Evolutionary conservation across 495 filamentous ascomycete genomes (phyloP), one percentile per base, ranked within the genome.

Genomic region (Lophiotrema nucula): DNA sequence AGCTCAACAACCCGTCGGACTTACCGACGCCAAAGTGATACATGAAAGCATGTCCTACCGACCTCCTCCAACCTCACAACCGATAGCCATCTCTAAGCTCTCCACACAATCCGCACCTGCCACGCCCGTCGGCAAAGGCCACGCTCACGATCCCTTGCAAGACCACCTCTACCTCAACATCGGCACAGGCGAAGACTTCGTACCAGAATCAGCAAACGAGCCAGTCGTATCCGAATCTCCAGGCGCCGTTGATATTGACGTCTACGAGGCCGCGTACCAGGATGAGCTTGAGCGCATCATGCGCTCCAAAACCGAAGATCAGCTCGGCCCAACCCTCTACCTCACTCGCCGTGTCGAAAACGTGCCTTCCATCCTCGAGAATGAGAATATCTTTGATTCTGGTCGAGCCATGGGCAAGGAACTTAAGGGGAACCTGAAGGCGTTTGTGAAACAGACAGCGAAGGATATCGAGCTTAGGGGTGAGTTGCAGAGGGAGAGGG

Each of bases 191-290:
- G 74, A 74, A 11, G 69, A 74, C 6, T 70, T 79, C 33, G 28
- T 12, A 4, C n/a, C 52, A 23, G 25, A 43, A 5, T 16, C 66
- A 3, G 54, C 79, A n/a, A 47, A 44, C 28, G 15, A 23, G 3
- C 24, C 46, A 25, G 45, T 86, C 16, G 84, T 97, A 37, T 88
- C 88, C 49, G 90, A 96, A 66, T 91, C 87, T 8, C 92, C 90
- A 8, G 82, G 83, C 1, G 85, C 83, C 6, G 86, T 86, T 4
- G 88, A 92, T 41, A 87, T 89, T 59, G 83, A 92, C 62, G 84
- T 96, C 41, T 97, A 95, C 67, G 90, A 95, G 60, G 83, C 79
- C 0, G 92, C 92, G 3, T 97, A 95, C 64, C 81, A 87, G 37
- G 76, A 83, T 45, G 89, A 96, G 75, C 80, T 95, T 11, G 81